Conservation (phyloP, 2,329 filamentous ascomycete species). For the Fusarium euwallaceae region DNA sequence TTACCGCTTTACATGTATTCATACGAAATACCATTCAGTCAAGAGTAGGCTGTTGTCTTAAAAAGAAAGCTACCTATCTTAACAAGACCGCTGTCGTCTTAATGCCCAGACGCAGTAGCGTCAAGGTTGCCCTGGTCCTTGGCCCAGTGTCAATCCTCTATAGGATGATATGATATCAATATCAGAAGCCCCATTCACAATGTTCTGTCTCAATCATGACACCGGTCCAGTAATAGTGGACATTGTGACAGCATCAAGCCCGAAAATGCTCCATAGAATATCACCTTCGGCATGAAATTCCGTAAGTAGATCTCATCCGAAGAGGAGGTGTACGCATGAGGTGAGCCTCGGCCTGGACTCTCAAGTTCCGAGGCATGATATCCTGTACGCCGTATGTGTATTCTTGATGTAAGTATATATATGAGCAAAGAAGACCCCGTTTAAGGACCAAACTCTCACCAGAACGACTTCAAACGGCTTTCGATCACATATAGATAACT, state of each 20-base stretch:
- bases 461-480: no score
- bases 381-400: background rate
- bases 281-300: background rate
- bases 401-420: background rate
- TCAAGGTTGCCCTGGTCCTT: background rate
- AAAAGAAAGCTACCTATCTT: no score
- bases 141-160: background rate
- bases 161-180: background rate
- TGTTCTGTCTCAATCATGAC: background rate
- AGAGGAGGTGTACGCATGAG: background rate
- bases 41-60: no score
- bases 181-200: conserved; percentile 23
- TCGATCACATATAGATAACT: background rate
- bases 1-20: no score
- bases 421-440: background rate
- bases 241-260: background rate
- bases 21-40: no score
- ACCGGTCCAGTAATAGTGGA: background rate
- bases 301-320: background rate
- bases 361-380: background rate
- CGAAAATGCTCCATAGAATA: background rate
- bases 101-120: no score
- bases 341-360: background rate
- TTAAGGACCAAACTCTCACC: no score
- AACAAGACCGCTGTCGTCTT: no score